Conservation (phyloP, 345 rosid genomes). For the Ricinus communis region DNA sequence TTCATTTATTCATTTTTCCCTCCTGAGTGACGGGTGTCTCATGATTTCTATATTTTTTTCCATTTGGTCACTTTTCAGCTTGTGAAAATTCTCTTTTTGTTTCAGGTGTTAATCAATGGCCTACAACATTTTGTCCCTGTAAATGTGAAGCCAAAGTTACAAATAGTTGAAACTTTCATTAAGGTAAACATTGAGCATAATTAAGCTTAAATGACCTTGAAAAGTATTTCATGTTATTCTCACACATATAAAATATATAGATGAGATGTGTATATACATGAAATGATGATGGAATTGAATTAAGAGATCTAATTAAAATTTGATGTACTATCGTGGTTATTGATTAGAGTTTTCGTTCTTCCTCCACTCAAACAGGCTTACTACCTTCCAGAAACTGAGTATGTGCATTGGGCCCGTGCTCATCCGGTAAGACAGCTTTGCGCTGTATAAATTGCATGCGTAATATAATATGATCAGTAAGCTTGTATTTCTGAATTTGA, state of each 20-base stretch:
- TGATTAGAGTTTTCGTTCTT: not conserved
- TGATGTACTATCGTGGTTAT: not conserved
- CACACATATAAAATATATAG: no score
- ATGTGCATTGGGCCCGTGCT: slow-evolving; percentile 89
- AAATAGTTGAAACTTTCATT: slow-evolving; percentile 75
- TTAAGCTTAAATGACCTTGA: not conserved
- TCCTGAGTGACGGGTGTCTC: not conserved
- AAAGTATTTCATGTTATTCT: no score
- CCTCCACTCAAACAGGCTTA: slow-evolving; percentile 58
- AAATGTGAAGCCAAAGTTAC: slow-evolving; percentile 76
- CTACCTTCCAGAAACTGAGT: slow-evolving; percentile 96
- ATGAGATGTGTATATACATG: no score
- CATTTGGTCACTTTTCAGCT: not conserved
- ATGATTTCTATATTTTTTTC: not conserved
- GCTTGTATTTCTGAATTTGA: slow-evolving; percentile 1
- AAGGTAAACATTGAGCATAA: slow-evolving; percentile 49
- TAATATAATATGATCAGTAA: not conserved
- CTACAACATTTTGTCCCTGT: slow-evolving; percentile 74
- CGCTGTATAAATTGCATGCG: not conserved
- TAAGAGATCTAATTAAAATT: no score
- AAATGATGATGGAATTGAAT: no score
- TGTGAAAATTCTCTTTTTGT: slow-evolving; percentile 4
- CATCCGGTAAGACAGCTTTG: slow-evolving; percentile 67
- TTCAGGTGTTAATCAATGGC: slow-evolving; percentile 87
- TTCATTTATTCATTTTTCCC: not conserved